Base-by-base conservation (phyloP, 2,329 filamentous ascomycete genomes). In the Alternaria hordeiaustralica region DNA sequence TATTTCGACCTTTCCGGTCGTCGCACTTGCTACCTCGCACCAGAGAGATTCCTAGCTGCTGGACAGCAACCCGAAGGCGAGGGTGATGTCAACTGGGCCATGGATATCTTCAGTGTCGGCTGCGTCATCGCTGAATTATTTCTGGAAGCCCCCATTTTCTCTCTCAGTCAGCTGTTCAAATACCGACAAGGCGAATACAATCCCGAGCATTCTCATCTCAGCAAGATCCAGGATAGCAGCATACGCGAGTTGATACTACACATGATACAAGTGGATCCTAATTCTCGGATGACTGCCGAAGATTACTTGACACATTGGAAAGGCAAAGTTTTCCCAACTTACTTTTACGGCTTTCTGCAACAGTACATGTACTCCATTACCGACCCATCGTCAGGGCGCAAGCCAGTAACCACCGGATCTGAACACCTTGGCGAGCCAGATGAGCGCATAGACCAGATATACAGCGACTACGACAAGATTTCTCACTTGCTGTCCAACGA, bases 91-190 rank as follows among this genome's bases (percentile, higher is more conserved):
- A 91, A 89, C 51, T 97, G 95, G 94, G 95, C 96, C 41, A 99
- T 99, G 96, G 96, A 99, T 78, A 91, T 99, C 36, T 99, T 99
- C 83, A 98, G 96, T 79, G 92, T 91, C 21, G 96, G 96, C 8
- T 99, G 96, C 78, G 94, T 98, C 43, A 97, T 99, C 73, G 96
- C 96, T 2, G 96, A 99, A 79, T 86, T 99, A 41, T 97, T 99
- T 71, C 87, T 98, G 6, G 96, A 99, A 81, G 88, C 94, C 0
- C 94, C 96, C 9, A 95, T 98, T n/a, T 98, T 99, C 81, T 97
- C 90, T n/a, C 86, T 99, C 11, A 97, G 93, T 72, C 95, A 98
- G 79, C 87, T 99, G 57, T 98, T 95, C 84, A 95, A 94, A 76
- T 99, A 97, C 76, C 90, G 94, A 44, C 90, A 92, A 66, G 92